phyloP scores from a whole-genome alignment of 2,329 filamentous ascomycete species.

The Exutisphaerella laricina region DNA sequence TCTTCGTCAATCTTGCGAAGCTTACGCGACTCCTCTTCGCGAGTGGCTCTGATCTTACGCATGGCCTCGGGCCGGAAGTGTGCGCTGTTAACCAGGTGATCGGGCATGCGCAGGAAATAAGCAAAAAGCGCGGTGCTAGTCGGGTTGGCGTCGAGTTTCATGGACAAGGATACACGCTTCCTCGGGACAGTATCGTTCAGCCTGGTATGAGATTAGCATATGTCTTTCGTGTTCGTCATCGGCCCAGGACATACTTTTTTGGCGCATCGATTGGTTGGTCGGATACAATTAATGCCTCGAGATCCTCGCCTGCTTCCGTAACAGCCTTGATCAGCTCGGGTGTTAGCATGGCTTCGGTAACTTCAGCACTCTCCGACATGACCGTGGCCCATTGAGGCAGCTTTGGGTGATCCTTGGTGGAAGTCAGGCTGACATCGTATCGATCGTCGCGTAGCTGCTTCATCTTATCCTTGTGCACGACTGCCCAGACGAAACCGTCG shows the following conservation, averaged over 20 bases:
- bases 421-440: slow-evolving; percentile 88
- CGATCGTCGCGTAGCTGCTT: slow-evolving; percentile 82
- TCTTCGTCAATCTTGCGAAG: slow-evolving; percentile 75
- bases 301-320: slow-evolving; percentile 67
- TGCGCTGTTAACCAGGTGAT: slow-evolving; percentile 66
- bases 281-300: slow-evolving; percentile 82
- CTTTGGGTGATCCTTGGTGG: slow-evolving; percentile 87
- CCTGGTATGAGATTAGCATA: slow-evolving; percentile 41
- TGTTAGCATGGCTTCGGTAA: slow-evolving; percentile 81
- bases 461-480: slow-evolving; percentile 96
- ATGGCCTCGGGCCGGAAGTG: slow-evolving; percentile 86
- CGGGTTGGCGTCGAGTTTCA: slow-evolving; percentile 57
- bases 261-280: slow-evolving; percentile 89
- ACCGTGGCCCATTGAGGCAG: slow-evolving; percentile 84
- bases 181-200: slow-evolving; percentile 76
- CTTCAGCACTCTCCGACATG: slow-evolving; percentile 95
- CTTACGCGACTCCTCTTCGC: slow-evolving; percentile 73
- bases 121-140: slow-evolving; percentile 66
- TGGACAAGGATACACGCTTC: slow-evolving; percentile 78
- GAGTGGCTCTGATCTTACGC: slow-evolving; percentile 73
- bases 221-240: slow-evolving; percentile 1
- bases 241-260: slow-evolving; percentile 56
- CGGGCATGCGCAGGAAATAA: slow-evolving; percentile 74
- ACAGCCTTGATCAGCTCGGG: slow-evolving; percentile 79
- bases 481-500: slow-evolving; percentile 88